Percentiles rank a stretch among this genome's conserved stretches.
Evolutionary conservation across 164 flowering plant genomes (phyloP).

Genomic region (Stephania cephalantha): DNA sequence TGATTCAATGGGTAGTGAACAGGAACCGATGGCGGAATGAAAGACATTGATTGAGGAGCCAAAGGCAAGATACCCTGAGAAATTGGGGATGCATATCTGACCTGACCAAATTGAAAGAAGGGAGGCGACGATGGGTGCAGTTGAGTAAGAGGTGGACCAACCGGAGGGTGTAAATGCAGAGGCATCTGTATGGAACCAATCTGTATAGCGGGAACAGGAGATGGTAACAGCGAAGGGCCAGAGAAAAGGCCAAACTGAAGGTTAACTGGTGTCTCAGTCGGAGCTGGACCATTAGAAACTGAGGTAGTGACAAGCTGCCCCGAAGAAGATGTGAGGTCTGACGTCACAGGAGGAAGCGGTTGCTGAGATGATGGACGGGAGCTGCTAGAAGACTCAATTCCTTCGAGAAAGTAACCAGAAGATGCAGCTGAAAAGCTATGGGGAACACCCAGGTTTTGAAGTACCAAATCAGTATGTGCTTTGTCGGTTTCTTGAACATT

Average conservation of each 20-base stretch:
- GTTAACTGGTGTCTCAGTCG: slow-evolving; percentile 54
- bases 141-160: slow-evolving; percentile 62
- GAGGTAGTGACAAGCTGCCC: slow-evolving; percentile 31
- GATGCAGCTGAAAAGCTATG: slow-evolving; percentile 23
- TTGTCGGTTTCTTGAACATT: slow-evolving; percentile 32
- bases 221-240: slow-evolving; percentile 84
- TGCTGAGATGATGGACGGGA: slow-evolving; percentile 26
- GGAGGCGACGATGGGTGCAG: slow-evolving; percentile 71
- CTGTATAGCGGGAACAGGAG: slow-evolving; percentile 94
- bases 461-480: slow-evolving; percentile 27
- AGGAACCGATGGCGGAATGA: slow-evolving; percentile 54
- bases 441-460: slow-evolving; percentile 23
- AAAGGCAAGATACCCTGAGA: slow-evolving; percentile 73
- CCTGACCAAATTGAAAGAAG: slow-evolving; percentile 92
- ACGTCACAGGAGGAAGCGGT: slow-evolving; percentile 20
- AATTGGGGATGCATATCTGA: slow-evolving; percentile 64
- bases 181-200: slow-evolving; percentile 99
- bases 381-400: slow-evolving; percentile 26
- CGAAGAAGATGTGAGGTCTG: slow-evolving; percentile 25
- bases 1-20: slow-evolving; percentile 41
- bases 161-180: slow-evolving; percentile 74
- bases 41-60: slow-evolving; percentile 60
- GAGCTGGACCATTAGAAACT: slow-evolving; percentile 36
- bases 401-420: slow-evolving; percentile 17
- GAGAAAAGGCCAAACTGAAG: slow-evolving; percentile 93